phyloP scores from a whole-genome alignment of 2,329 filamentous ascomycete genomes.

The Pyrenochaeta sp. region DNA sequence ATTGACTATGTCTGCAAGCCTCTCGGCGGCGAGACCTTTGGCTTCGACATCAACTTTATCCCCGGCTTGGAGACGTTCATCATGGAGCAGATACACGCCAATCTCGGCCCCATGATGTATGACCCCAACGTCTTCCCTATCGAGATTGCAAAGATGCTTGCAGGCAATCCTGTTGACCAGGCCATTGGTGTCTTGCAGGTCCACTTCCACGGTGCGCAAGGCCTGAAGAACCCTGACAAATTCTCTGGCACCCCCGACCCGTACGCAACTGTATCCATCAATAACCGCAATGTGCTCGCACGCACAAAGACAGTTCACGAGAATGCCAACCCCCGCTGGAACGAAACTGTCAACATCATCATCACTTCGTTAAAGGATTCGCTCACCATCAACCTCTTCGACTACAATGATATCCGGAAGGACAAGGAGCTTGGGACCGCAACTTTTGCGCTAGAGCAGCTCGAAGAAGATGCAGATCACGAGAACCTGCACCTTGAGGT shows the following conservation, averaged over 20 bases:
- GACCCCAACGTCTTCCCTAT: slow-evolving; percentile 97
- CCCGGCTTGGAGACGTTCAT: slow-evolving; percentile 94
- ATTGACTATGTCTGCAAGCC: slow-evolving; percentile 99
- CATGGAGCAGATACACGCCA: slow-evolving; percentile 93
- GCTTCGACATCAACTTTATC: slow-evolving; percentile 99
- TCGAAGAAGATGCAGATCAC: slow-evolving; percentile 78
- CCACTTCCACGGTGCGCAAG: slow-evolving; percentile 88
- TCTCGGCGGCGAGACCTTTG: slow-evolving; percentile 91
- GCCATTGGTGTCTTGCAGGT: slow-evolving; percentile 93
- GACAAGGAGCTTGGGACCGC: slow-evolving; percentile 93
- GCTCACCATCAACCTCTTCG: slow-evolving; percentile 83
- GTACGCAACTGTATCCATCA: slow-evolving; percentile 85
- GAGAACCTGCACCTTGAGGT: slow-evolving; percentile 89
- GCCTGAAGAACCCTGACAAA: slow-evolving; percentile 93
- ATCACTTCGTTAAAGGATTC: slow-evolving; percentile 89
- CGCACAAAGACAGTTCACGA: slow-evolving; percentile 89
- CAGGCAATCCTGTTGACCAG: slow-evolving; percentile 91
- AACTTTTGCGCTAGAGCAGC: slow-evolving; percentile 82
- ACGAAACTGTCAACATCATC: slow-evolving; percentile 95
- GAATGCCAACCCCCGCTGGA: slow-evolving; percentile 89
- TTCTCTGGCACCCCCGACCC: slow-evolving; percentile 93
- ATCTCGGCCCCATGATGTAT: slow-evolving; percentile 97
- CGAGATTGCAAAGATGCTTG: slow-evolving; percentile 97
- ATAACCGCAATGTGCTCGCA: slow-evolving; percentile 80
- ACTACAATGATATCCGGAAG: slow-evolving; percentile 96